Percentiles rank a stretch among this genome's conserved stretches.
Evolutionary conservation across 2,329 filamentous ascomycete genomes (phyloP).

Genomic region (Ceratocystis papillata): DNA sequence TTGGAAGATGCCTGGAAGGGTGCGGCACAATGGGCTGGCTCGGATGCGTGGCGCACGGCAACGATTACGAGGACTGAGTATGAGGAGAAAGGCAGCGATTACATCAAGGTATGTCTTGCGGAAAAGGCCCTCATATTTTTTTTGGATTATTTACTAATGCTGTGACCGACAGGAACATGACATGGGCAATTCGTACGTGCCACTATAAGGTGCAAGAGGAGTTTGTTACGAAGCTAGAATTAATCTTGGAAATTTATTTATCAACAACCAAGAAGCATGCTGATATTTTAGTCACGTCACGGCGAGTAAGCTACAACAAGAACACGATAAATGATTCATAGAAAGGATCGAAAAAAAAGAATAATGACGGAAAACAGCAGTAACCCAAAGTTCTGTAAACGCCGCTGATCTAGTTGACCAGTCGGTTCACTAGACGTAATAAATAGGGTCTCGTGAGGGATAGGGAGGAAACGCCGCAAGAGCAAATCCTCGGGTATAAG

Average conservation of each 20-base stretch:
- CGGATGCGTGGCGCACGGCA: constrained; percentile 47
- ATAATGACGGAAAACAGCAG: constrained; percentile 19
- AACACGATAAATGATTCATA: constrained; percentile 19
- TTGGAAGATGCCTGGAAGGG: constrained; percentile 87
- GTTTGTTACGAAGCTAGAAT: background rate
- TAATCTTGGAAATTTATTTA: background rate
- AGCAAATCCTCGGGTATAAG: constrained; percentile 7
- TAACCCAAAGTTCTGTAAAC: background rate
- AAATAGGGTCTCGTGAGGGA: background rate
- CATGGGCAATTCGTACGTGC: constrained; percentile 49
- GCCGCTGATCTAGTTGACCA: constrained; percentile 12
- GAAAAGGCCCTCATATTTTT: constrained; percentile 26
- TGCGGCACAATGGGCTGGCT: constrained; percentile 71
- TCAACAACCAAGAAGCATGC: background rate
- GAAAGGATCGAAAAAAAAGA: constrained; percentile 19
- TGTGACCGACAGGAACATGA: constrained; percentile 47
- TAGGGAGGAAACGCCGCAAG: background rate
- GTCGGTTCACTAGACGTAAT: constrained; percentile 4
- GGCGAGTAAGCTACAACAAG: background rate
- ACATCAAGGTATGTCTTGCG: constrained; percentile 58
- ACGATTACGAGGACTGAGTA: constrained; percentile 75
- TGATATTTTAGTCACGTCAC: background rate
- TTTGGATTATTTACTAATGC: constrained; percentile 11
- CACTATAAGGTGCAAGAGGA: constrained; percentile 6
- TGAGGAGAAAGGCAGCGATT: constrained; percentile 82